phyloP scores from a whole-genome alignment of 805 yeast genomes.

The Kuraishia borneana region DNA sequence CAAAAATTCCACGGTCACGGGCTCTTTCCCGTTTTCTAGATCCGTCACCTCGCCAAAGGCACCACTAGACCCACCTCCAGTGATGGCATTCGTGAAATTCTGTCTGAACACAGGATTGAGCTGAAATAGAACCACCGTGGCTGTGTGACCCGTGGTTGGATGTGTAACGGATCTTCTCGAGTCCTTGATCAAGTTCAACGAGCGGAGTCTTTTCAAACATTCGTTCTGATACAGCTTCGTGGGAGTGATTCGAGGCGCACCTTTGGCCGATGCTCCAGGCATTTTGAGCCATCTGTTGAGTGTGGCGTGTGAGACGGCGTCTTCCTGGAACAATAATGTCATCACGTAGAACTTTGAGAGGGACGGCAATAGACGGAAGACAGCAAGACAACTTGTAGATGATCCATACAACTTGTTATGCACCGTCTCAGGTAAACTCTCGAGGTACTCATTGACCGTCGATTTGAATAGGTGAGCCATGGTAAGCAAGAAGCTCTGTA shows the following conservation, averaged over 20 bases:
- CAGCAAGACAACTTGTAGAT: slow-evolving; percentile 91
- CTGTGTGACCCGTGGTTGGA: slow-evolving; percentile 21
- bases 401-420: slow-evolving; percentile 72
- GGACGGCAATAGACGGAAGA: slow-evolving; percentile 81
- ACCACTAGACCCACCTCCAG: slow-evolving; percentile 46
- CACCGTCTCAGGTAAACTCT: slow-evolving; percentile 80
- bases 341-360: slow-evolving; percentile 82
- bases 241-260: slow-evolving; percentile 12
- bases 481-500: too few relatives aligned
- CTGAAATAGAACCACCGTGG: slow-evolving; percentile 23
- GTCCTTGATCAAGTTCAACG: slow-evolving; percentile 67
- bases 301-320: slow-evolving; percentile 54
- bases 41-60: slow-evolving; percentile 61
- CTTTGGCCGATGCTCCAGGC: slow-evolving; percentile 15
- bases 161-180: slow-evolving; percentile 19
- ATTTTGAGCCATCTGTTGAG: slow-evolving; percentile 66
- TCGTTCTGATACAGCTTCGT: slow-evolving; percentile 50
- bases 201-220: slow-evolving; percentile 64
- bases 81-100: slow-evolving; percentile 71
- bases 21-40: neutral
- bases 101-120: slow-evolving; percentile 65
- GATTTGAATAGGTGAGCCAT: slow-evolving; percentile 36
- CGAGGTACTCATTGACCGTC: slow-evolving; percentile 81
- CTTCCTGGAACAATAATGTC: slow-evolving; percentile 76
- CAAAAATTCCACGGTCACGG: slow-evolving; percentile 51